Evolutionary conservation across 2,329 filamentous ascomycete genomes (phyloP).

Genomic region (Fusarium luffae): DNA sequence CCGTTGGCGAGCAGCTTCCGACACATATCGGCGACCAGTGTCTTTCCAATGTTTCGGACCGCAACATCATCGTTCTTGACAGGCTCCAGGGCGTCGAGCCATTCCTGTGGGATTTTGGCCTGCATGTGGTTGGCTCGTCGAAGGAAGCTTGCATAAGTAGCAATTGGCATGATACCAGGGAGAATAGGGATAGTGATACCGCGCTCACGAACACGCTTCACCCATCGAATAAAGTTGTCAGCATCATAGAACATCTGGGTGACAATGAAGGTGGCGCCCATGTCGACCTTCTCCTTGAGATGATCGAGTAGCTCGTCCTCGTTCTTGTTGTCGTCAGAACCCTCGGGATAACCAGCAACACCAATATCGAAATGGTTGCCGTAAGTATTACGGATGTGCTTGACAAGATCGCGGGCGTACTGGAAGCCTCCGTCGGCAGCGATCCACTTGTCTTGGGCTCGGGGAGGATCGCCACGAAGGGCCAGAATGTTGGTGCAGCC

Average conservation of each 20-base stretch:
- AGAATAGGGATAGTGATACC: slow-evolving; percentile 88
- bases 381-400: slow-evolving; percentile 82
- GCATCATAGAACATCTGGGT: slow-evolving; percentile 99
- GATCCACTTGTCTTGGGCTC: slow-evolving; percentile 94
- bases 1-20: slow-evolving; percentile 84
- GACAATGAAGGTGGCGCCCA: slow-evolving; percentile 91
- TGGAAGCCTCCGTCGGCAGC: slow-evolving; percentile 87
- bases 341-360: slow-evolving; percentile 95
- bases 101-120: slow-evolving; percentile 82
- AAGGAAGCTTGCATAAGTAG: slow-evolving; percentile 92
- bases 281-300: slow-evolving; percentile 96
- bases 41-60: slow-evolving; percentile 89
- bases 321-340: slow-evolving; percentile 91
- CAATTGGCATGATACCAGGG: slow-evolving; percentile 88
- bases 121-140: slow-evolving; percentile 92
- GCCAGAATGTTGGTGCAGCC: slow-evolving; percentile 98
- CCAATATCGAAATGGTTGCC: slow-evolving; percentile 89
- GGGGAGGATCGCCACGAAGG: slow-evolving; percentile 89
- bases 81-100: slow-evolving; percentile 85
- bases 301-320: slow-evolving; percentile 88
- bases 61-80: slow-evolving; percentile 97
- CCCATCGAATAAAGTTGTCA: slow-evolving; percentile 94
- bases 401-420: slow-evolving; percentile 91
- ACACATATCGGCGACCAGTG: slow-evolving; percentile 89
- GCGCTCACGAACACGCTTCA: slow-evolving; percentile 82